Conservation (phyloP, 2,329 filamentous ascomycete species). For the Rhynchosporium secalis region DNA sequence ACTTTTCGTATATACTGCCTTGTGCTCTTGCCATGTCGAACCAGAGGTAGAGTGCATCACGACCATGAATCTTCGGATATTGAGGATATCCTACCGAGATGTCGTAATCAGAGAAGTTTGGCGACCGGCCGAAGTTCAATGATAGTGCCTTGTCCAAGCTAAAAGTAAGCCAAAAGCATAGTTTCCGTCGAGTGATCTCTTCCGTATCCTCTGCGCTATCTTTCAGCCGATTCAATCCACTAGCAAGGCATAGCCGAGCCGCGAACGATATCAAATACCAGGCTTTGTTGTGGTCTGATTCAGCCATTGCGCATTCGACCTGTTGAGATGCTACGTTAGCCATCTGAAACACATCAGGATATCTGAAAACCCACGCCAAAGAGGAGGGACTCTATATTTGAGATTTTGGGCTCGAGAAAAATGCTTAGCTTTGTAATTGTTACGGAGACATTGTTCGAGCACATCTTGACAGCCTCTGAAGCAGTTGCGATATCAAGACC, state of each 20-base stretch:
- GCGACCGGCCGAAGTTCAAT: slow-evolving; percentile 20
- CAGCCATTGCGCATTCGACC: slow-evolving; percentile 16
- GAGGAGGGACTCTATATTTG: slow-evolving; percentile 15
- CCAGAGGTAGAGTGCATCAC: slow-evolving; percentile 9
- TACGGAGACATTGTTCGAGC: slow-evolving; percentile 16
- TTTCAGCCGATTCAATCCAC: slow-evolving; percentile 19
- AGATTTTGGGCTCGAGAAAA: slow-evolving; percentile 13
- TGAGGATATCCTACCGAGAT: slow-evolving; percentile 15
- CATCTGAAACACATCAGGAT: background rate
- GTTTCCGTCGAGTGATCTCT: slow-evolving; percentile 7
- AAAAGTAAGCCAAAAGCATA: slow-evolving; percentile 21
- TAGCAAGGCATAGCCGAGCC: slow-evolving; percentile 20
- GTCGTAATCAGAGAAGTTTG: slow-evolving; percentile 21
- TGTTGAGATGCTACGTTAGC: background rate
- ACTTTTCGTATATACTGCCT: slow-evolving; percentile 18
- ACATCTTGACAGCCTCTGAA: slow-evolving; percentile 11
- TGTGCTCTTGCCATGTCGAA: slow-evolving; percentile 17
- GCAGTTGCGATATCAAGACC: slow-evolving; percentile 8
- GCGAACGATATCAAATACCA: slow-evolving; percentile 22
- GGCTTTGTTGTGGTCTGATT: slow-evolving; percentile 19
- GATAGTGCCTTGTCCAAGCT: slow-evolving; percentile 18
- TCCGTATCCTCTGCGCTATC: slow-evolving; percentile 3
- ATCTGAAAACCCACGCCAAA: slow-evolving; percentile 10
- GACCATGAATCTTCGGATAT: background rate
- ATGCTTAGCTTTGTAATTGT: slow-evolving; percentile 12